These are phyloP conservation scores for Triticum aestivum DNA, from an alignment of 176 grass and related monocot genomes.

Conservation along the genomic window IWGSC_CS_RefSeq_v2.1 NC_057797.1:759903790-759904289, in stretches of 20 bases:
- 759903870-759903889: constrained; percentile 68
- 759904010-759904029: constrained; percentile 38
- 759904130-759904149: constrained; percentile 19
- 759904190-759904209: constrained; percentile 38
- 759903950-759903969: constrained; percentile 15
- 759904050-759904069: constrained; percentile 39
- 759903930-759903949: background rate
- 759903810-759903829: constrained; percentile 50
- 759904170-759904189: constrained; percentile 46
- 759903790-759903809: constrained; percentile 51
- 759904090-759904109: constrained; percentile 37
- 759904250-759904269: constrained; percentile 34
- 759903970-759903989: constrained; percentile 25
- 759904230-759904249: constrained; percentile 40
- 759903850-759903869: constrained; percentile 59
- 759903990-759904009: constrained; percentile 23
- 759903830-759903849: constrained; percentile 53
- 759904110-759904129: constrained; percentile 39
- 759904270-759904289: constrained; percentile 26
- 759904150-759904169: constrained; percentile 28
- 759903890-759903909: constrained; percentile 89
- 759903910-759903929: constrained; percentile 72
- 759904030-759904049: constrained; percentile 28
- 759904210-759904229: constrained; percentile 47
- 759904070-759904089: constrained; percentile 40